These are phyloP conservation scores for Colletotrichum plurivorum DNA, from an alignment of 2,329 filamentous ascomycete genomes.

Conservation along the genomic window DNA sequence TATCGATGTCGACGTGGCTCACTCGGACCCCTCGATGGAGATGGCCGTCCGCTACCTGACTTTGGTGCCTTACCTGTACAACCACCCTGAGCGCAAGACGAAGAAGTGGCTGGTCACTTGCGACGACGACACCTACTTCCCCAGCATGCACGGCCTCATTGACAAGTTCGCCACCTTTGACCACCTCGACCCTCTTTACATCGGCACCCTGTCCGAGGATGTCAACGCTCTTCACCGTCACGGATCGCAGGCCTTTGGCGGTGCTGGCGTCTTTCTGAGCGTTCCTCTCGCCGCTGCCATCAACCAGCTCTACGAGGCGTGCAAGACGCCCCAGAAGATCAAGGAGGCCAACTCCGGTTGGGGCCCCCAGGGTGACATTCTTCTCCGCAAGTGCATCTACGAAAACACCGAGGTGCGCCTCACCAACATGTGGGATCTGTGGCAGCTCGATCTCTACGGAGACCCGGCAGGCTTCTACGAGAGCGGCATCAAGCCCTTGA, in stretches of 20 bases:
- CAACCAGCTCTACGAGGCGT: conserved; percentile 59
- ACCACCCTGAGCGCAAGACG: conserved; percentile 60
- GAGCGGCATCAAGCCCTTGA: conserved; percentile 71
- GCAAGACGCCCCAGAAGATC: conserved; percentile 65
- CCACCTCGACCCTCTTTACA: conserved; percentile 66
- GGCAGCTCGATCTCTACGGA: conserved; percentile 72
- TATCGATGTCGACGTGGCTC: conserved; percentile 71
- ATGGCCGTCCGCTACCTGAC: conserved; percentile 73
- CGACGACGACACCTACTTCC: conserved; percentile 77
- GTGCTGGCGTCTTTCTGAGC: conserved; percentile 74
- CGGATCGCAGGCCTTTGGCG: conserved; percentile 75
- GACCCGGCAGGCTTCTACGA: conserved; percentile 77
- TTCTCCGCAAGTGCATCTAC: conserved; percentile 75
- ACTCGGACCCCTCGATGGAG: conserved; percentile 65
- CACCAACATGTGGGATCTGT: conserved; percentile 69
- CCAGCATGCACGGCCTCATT: conserved; percentile 68
- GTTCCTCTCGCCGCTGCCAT: conserved; percentile 63
- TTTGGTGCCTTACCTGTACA: conserved; percentile 68
- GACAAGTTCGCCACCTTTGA: conserved; percentile 67
- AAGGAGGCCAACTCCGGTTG: conserved; percentile 69
- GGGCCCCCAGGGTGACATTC: conserved; percentile 73
- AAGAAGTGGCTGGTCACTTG: conserved; percentile 75
- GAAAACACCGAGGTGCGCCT: conserved; percentile 72
- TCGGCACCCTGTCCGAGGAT: conserved; percentile 74
- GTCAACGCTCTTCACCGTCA: conserved; percentile 71